Base-by-base conservation (phyloP, 768 basidiomycete genomes). In the Xerocomellus amylosporus region DNA sequence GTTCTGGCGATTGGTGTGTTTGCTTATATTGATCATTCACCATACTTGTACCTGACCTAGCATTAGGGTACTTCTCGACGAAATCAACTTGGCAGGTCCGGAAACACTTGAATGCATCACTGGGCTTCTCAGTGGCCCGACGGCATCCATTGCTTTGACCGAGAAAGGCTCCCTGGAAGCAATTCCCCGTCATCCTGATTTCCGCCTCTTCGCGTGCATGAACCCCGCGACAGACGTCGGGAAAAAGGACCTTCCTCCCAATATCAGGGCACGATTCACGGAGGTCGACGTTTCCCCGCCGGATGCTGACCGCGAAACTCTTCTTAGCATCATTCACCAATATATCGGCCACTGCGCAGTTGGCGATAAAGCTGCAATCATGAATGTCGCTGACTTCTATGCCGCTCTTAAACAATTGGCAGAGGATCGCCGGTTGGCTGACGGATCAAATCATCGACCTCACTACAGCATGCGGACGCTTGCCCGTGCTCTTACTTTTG, bases 221-320 rank as follows among this genome's bases (percentile, higher is more conserved):
- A 99, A 99, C 66, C 97, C 97, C 5, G 97, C 97, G 0, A 99
- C 95, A 4, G 97, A 99, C 63, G 90, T 98, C 14, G 97, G 97
- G 33, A 99, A 98, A 76, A 97, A 94, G 64, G 96, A 98, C 64
- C 85, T 99, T 0, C 92, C 93, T 17, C 87, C 90, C 5, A 88
- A 87, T 63, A 90, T 98, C 46, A 86, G 95, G 34, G 83, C 88
- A 10, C 85, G 90, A 30, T 98, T 99, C 74, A 97, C 94, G 1
- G 97, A 98, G 69, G 84, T 98, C 50, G 93, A 94, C 66, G 95
- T 98, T 0, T 85, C 89, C n/a, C 82, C 95, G 4, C 95, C 96
- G 5, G 97, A 99, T 64, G 79, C 88, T 31, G 93, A 98, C 67
- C 84, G 82, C 52, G 93, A 97, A 43, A 96, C 95, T 0, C 79